phyloP scores from a whole-genome alignment of 2,329 filamentous ascomycete species.

The Ophiostoma piceae region DNA sequence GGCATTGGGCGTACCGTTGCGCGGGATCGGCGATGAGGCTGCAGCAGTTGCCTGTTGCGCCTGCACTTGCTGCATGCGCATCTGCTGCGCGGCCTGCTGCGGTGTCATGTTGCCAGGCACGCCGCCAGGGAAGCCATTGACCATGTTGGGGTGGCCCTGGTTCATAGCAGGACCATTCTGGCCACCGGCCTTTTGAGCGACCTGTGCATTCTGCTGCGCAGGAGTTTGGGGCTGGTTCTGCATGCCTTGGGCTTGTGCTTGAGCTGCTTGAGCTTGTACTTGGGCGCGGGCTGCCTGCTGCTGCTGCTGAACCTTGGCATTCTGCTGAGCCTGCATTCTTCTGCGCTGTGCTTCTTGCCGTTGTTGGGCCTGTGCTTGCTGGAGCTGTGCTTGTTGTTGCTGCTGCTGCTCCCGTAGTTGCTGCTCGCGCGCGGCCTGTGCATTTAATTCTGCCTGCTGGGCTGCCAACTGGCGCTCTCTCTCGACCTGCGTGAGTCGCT shows the following conservation, averaged over 20 bases:
- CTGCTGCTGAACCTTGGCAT: slow-evolving; percentile 32
- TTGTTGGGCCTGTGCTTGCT: slow-evolving; percentile 34
- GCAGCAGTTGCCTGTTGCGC: slow-evolving; percentile 52
- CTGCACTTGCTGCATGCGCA: slow-evolving; percentile 50
- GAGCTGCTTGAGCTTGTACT: slow-evolving; percentile 21
- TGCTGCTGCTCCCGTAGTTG: slow-evolving; percentile 34
- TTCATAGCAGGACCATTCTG: background rate
- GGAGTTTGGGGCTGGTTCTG: slow-evolving; percentile 27
- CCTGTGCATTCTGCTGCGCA: slow-evolving; percentile 26
- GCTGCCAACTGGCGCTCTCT: slow-evolving; percentile 24
- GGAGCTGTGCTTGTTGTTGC: slow-evolving; percentile 31
- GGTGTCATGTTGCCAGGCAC: slow-evolving; percentile 36
- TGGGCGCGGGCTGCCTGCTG: slow-evolving; percentile 25
- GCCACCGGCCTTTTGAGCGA: slow-evolving; percentile 27
- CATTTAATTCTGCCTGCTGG: background rate
- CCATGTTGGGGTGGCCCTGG: slow-evolving; percentile 34
- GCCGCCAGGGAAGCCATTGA: slow-evolving; percentile 35
- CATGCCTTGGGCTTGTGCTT: slow-evolving; percentile 27
- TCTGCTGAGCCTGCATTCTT: slow-evolving; percentile 32
- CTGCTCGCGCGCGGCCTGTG: slow-evolving; percentile 33
- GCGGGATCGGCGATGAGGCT: slow-evolving; percentile 62
- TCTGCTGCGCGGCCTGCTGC: slow-evolving; percentile 38
- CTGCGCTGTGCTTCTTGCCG: slow-evolving; percentile 31
- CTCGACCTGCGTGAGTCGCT: slow-evolving; percentile 27
- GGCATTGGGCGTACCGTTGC: slow-evolving; percentile 59